Base-by-base conservation (phyloP, 371 early-diverging fungal species). In the Choanephora cucurbitarum region DNA sequence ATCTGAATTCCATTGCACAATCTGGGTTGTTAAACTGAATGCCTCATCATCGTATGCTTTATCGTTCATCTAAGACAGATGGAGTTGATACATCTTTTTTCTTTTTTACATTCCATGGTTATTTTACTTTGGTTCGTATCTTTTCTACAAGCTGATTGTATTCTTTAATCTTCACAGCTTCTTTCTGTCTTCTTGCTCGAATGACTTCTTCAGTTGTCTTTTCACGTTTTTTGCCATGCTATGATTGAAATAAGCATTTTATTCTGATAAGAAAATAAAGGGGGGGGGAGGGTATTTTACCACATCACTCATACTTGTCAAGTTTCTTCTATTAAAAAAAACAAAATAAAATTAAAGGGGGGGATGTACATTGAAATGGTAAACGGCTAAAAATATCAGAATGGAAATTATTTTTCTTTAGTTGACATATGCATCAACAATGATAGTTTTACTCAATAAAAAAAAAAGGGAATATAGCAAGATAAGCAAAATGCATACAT, bases 1-100 rank as follows among this genome's bases (percentile, higher is more conserved):
- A 60, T 96, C 98, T 5, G 95, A 92, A 75, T 93, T 95, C 56
- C 75, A 64, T 23, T 78, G 70, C 1, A 96, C 72, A n/a, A 96
- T 74, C 14, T 70, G 64, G 14, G 89, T 86, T 4, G 93, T 95
- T 10, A 83, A 49, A 1, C 58, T 61, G 7, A 95, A 71, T 0
- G 91, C 76, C 0, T 86, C 86, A 3, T 60, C 54, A 31, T 70
- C 77, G 52, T 69, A 72, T 52, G 69, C 54, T 41, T 64, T 55
- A 43, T 71, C 59, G 2, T 60, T 21, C 44, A 71, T 57, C 77
- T 70, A 46, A 45, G 5, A 23, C 14, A 6, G 32, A 10, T 32
- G 10, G 32, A 10, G 32, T 32, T 32, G 5, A 10, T 32, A 32
- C 32, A 32, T 10, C 5, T 32, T n/a, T n/a, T n/a, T n/a, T n/a